These are phyloP conservation scores for Xerocomus brunneocitrinus DNA, from an alignment of 768 basidiomycete genomes.

Conservation along the genomic window DNA sequence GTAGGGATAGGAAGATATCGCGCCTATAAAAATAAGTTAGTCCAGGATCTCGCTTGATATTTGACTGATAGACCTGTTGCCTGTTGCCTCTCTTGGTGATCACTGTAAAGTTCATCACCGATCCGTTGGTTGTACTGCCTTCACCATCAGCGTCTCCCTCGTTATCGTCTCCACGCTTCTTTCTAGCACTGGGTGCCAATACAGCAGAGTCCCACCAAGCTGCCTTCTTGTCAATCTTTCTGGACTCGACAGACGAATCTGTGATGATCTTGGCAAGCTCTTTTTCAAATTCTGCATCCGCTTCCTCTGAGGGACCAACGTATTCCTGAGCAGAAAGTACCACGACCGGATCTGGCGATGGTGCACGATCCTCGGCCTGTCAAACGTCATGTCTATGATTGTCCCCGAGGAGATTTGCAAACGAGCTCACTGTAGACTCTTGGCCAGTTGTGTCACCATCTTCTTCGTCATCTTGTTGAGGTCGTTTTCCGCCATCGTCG, in stretches of 20 bases:
- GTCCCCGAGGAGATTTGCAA: neutral
- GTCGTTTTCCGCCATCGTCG: conserved; percentile 41
- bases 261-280: conserved; percentile 95
- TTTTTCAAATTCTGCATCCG: conserved; percentile 89
- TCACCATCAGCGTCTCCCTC: conserved; percentile 47
- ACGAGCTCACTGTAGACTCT: conserved; percentile 50
- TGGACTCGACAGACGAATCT: conserved; percentile 75
- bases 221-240: conserved; percentile 85
- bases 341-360: conserved; percentile 80
- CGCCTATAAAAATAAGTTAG: conserved; percentile 41
- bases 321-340: conserved; percentile 68
- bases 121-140: conserved; percentile 28
- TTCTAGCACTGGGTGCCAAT: conserved; percentile 58
- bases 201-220: conserved; percentile 90
- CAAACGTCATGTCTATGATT: neutral
- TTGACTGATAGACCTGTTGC: conserved; percentile 57
- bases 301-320: conserved; percentile 82
- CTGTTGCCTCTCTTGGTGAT: conserved; percentile 92
- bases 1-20: conserved; percentile 89
- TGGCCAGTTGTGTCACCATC: conserved; percentile 49
- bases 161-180: conserved; percentile 58
- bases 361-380: conserved; percentile 59
- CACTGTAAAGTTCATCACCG: conserved; percentile 87
- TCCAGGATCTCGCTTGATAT: conserved; percentile 6
- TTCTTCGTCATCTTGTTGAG: conserved; percentile 54